These are phyloP conservation scores for Andrographis paniculata DNA, from an alignment of 305 asterid genomes.

Conservation along the genomic window DNA sequence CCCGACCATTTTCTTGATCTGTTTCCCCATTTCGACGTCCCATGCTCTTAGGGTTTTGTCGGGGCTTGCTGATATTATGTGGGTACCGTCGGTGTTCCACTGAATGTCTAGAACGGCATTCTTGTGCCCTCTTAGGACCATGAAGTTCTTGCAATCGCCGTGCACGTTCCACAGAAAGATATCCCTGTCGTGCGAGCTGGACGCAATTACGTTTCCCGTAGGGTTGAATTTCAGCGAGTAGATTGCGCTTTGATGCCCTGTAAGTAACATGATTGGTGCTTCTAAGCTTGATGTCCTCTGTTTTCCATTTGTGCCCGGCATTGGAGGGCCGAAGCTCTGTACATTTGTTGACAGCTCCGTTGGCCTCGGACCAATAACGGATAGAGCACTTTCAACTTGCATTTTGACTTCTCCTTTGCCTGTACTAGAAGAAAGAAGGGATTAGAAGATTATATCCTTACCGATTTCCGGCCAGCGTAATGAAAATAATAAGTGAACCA, in stretches of 20 bases:
- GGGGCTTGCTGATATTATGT: constrained; percentile 83
- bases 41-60: constrained; percentile 91
- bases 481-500: too few species aligned
- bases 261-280: constrained; percentile 79
- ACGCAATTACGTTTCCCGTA: constrained; percentile 69
- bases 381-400: constrained; percentile 85
- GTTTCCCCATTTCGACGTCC: constrained; percentile 91
- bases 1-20: constrained; percentile 86
- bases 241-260: constrained; percentile 90
- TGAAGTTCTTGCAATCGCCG: constrained; percentile 84
- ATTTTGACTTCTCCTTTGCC: constrained; percentile 29
- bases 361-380: constrained; percentile 79
- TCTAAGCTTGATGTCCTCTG: constrained; percentile 74
- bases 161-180: constrained; percentile 81
- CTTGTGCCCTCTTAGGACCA: constrained; percentile 90
- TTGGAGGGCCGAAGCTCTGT: constrained; percentile 33
- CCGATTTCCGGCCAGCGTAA: too few species aligned
- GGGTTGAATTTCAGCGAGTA: constrained; percentile 92
- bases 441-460: neutral
- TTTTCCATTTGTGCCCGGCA: constrained; percentile 48
- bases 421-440: constrained; percentile 3
- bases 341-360: constrained; percentile 48
- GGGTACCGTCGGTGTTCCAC: constrained; percentile 87
- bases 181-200: constrained; percentile 90
- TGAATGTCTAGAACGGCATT: constrained; percentile 89